Conservation (phyloP, 2,329 filamentous ascomycete genomes). For the Botrytis sinoallii region DNA sequence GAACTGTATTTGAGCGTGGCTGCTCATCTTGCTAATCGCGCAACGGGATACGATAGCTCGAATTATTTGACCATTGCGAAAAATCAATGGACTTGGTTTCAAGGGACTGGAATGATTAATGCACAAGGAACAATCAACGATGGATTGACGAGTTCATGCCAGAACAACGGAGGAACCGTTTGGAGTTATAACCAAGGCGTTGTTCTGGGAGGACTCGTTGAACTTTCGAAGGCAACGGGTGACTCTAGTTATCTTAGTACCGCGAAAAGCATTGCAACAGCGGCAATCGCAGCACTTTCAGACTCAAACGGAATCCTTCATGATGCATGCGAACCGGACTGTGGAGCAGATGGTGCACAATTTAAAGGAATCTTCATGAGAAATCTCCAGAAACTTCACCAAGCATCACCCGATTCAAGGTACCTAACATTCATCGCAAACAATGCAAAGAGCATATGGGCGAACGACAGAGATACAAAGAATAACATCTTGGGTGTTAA, state of each 20-base stretch:
- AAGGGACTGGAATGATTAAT: constrained; percentile 48
- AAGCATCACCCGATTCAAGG: constrained; percentile 46
- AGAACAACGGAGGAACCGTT: constrained; percentile 44
- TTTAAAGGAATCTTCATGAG: constrained; percentile 73
- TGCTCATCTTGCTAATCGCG: constrained; percentile 53
- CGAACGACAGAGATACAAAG: constrained; percentile 48
- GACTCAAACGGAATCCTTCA: constrained; percentile 50
- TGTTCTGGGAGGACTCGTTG: constrained; percentile 55
- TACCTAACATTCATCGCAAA: constrained; percentile 54
- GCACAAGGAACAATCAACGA: constrained; percentile 50
- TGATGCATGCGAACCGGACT: constrained; percentile 51
- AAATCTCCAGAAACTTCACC: constrained; percentile 55
- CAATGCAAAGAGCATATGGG: constrained; percentile 68
- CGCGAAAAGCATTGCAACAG: constrained; percentile 53
- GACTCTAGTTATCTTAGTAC: constrained; percentile 41
- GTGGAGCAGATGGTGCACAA: constrained; percentile 52
- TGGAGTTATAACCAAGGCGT: constrained; percentile 62
- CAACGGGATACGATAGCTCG: constrained; percentile 46
- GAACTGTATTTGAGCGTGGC: constrained; percentile 55
- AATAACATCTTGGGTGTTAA: constrained; percentile 53
- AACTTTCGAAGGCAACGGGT: constrained; percentile 53
- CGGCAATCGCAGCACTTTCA: constrained; percentile 47
- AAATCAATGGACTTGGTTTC: constrained; percentile 51
- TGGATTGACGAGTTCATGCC: constrained; percentile 48
- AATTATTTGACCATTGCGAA: constrained; percentile 56